A percentile compares a stretch with the other conserved stretches of the same genome.
These are phyloP conservation scores for Pseudocercospora vitis DNA, from an alignment of 2,329 filamentous ascomycete species.

Conservation along the genomic window DNA sequence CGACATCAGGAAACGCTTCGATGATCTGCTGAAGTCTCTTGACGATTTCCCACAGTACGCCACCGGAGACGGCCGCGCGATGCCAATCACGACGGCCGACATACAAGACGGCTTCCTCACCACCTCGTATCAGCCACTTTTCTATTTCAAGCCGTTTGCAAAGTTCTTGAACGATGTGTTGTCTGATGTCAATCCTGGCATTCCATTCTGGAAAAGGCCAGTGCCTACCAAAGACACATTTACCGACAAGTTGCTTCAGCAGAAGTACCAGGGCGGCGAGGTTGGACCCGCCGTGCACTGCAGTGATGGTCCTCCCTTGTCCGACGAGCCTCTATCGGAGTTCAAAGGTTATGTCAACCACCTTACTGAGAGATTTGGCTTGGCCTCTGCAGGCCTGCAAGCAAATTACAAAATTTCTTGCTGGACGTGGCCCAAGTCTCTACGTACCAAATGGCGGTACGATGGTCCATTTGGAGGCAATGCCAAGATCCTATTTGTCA, in stretches of 20 bases:
- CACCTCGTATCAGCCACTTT: conserved; percentile 24
- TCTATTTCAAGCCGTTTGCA: conserved; percentile 24
- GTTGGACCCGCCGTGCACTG: conserved; percentile 23
- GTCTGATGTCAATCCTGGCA: conserved; percentile 17
- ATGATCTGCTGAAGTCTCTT: conserved; percentile 19
- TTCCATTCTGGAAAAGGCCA: conserved; percentile 25
- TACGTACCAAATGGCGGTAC: conserved; percentile 27
- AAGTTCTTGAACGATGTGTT: conserved; percentile 22
- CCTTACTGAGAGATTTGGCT: conserved; percentile 22
- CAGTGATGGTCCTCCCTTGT: conserved; percentile 21
- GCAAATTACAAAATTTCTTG: conserved; percentile 28
- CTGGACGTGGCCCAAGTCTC: conserved; percentile 25
- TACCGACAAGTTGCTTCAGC: conserved; percentile 22
- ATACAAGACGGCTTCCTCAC: conserved; percentile 25
- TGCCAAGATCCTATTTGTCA: conserved; percentile 26
- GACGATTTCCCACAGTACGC: conserved; percentile 20
- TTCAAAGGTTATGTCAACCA: conserved; percentile 21
- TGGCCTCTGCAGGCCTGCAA: conserved; percentile 20
- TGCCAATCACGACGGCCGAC: conserved; percentile 21
- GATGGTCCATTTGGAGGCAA: conserved; percentile 22
- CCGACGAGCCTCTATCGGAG: conserved; percentile 15
- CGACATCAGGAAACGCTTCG: conserved; percentile 20
- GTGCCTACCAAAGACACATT: conserved; percentile 23
- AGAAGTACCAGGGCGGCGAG: conserved; percentile 25
- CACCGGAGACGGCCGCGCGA: conserved; percentile 21